Conservation (phyloP, 2,329 filamentous ascomycete genomes). For the Colletotrichum echinochloae region DNA sequence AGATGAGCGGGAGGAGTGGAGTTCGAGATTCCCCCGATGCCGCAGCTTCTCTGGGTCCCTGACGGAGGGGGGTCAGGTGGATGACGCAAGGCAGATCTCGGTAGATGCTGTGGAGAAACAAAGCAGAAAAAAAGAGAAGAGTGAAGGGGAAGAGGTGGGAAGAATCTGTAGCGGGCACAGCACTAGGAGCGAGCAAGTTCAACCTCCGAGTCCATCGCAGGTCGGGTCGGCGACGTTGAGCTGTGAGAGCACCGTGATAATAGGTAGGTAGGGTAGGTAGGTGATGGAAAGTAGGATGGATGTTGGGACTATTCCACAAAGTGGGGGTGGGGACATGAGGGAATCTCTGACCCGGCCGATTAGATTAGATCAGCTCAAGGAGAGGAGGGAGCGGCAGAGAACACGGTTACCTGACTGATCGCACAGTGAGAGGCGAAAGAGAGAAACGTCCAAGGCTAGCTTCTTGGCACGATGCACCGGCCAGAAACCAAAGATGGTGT, state of each 20-base stretch:
- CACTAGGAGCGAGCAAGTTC: not conserved
- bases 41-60: slow-evolving; percentile 30
- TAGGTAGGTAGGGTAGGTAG: not conserved
- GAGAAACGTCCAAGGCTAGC: not conserved
- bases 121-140: not conserved
- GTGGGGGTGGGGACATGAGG: not conserved
- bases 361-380: slow-evolving; percentile 15
- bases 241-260: not conserved
- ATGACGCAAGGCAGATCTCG: slow-evolving; percentile 36
- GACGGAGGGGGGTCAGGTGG: slow-evolving; percentile 9
- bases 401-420: not conserved
- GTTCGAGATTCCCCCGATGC: slow-evolving; percentile 37
- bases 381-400: not conserved
- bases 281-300: slow-evolving; percentile 27
- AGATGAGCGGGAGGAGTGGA: slow-evolving; percentile 31
- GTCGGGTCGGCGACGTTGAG: slow-evolving; percentile 14
- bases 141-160: not conserved
- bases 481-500: not conserved
- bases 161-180: not conserved
- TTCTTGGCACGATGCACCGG: not conserved
- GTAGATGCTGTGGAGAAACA: slow-evolving; percentile 26
- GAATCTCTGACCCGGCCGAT: slow-evolving; percentile 6
- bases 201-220: slow-evolving; percentile 27
- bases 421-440: slow-evolving; percentile 13
- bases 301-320: slow-evolving; percentile 12